These are phyloP conservation scores for Salix udensis DNA, from an alignment of 345 rosid species.

Conservation along the genomic window DNA sequence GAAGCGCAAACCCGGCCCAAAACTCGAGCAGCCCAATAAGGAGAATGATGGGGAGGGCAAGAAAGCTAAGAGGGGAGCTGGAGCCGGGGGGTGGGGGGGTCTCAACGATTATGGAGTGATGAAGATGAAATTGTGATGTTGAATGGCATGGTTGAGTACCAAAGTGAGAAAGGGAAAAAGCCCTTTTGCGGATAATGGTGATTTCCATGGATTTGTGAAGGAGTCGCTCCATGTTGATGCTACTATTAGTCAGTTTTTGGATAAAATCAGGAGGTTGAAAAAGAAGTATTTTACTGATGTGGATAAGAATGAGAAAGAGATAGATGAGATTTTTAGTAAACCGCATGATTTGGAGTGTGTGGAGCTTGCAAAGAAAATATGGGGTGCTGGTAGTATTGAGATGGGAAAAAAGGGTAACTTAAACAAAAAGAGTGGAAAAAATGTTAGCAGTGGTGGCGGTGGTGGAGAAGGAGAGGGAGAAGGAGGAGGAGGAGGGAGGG, in stretches of 20 bases:
- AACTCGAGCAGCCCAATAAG: background rate
- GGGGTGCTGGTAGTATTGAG: slow-evolving; percentile 21
- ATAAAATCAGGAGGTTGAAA: slow-evolving; percentile 45
- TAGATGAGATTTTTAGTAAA: slow-evolving; percentile 23
- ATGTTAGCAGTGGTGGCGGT: background rate
- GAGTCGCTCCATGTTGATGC: slow-evolving; percentile 32
- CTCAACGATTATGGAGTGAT: slow-evolving; percentile 43
- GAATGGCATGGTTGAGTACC: slow-evolving; percentile 38
- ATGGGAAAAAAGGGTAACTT: background rate
- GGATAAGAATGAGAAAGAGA: slow-evolving; percentile 26
- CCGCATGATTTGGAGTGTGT: slow-evolving; percentile 36
- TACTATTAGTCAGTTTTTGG: slow-evolving; percentile 34
- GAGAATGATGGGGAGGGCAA: background rate
- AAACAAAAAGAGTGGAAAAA: background rate
- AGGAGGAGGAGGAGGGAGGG: no score
- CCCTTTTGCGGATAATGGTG: slow-evolving; percentile 27
- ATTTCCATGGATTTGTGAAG: slow-evolving; percentile 34
- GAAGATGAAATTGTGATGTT: slow-evolving; percentile 42
- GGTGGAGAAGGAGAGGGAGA: background rate
- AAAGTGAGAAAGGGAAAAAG: slow-evolving; percentile 27
- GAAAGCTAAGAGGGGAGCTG: slow-evolving; percentile 2
- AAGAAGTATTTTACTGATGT: slow-evolving; percentile 30
- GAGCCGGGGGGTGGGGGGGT: slow-evolving; percentile 17
- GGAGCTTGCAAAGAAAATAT: slow-evolving; percentile 30
- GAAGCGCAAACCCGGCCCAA: slow-evolving; percentile 10